Conservation (phyloP, 345 rosid genomes). For the Dipteronia sinensis region DNA sequence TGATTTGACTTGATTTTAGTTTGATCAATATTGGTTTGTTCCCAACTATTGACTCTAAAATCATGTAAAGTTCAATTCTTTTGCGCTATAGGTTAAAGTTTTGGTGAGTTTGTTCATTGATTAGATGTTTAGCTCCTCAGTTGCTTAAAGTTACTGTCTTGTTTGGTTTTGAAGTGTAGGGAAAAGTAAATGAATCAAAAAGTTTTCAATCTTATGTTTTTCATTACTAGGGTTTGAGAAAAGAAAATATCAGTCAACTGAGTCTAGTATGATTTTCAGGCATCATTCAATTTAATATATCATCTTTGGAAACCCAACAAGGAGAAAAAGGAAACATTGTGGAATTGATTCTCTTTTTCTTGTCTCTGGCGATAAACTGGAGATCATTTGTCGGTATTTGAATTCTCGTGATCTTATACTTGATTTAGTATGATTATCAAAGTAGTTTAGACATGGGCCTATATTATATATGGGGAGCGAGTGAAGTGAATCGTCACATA, state of each 20-base stretch:
- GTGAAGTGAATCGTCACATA: not conserved
- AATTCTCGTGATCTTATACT: not conserved
- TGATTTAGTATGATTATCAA: constrained; percentile 6
- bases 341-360: not conserved
- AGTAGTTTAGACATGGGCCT: not conserved
- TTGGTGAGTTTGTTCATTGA: not conserved
- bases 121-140: not conserved
- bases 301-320: not conserved
- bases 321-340: not conserved
- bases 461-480: not conserved
- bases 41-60: constrained; percentile 1
- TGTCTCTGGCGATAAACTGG: not conserved
- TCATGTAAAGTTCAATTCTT: constrained; percentile 11
- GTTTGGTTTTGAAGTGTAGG: constrained; percentile 7
- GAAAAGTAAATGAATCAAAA: not conserved
- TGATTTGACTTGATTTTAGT: not conserved
- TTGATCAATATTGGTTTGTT: constrained; percentile 5
- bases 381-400: not conserved
- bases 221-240: not conserved
- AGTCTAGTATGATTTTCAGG: constrained; percentile 3
- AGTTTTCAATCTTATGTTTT: not conserved
- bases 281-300: not conserved
- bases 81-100: not conserved
- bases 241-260: not conserved
- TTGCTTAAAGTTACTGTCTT: not conserved